Base-by-base conservation (phyloP, 257 asterid genomes). In the Coffea eugenioides region DNA sequence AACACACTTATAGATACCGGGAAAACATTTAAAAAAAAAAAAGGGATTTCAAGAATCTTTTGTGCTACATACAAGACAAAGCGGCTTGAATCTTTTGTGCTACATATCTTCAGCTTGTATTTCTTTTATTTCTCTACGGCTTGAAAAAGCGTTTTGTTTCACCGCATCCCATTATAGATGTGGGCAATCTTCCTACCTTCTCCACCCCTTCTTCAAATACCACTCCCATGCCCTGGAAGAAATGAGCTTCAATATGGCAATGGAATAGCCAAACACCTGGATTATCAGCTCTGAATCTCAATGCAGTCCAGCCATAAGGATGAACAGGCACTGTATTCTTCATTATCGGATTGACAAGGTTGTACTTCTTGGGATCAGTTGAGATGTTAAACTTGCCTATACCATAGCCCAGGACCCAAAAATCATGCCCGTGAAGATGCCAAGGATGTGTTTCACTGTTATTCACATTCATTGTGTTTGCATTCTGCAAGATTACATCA, bases 241-340 rank as follows among this genome's bases (percentile, higher is more conserved):
- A 96, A 88, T 96, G 99, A 1, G 98, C 86, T 80, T 96, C 99
- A 66, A 96, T 92, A 75, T 96, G 99, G 86, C 99, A 96, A 84
- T 96, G 99, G 76, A 93, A 94, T 7, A 93, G 93, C 98, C 99
- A 96, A 4, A 89, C 98, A 0, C 97, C 98, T 4, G 98, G 99
- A 79, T 95, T 96, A 80, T 96, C 91, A 0, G 99, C 98, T 36
- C 88, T 85, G 51, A 96, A 92, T 66, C 99, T 85, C 87, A 96
- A 52, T 0, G 99, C 98, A 1, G 97, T 95, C 99, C 98, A 95
- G 0, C 97, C 95, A 27, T 79, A 94, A 5, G 97, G 97, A n/a
- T 95, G 99, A 3, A 95, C 92, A 0, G 87, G 83, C 85, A 94
- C 96, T 0, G 97, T 90, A 70, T 96, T 96, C 89, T 93, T 96